Conservation (phyloP, 208 protist genomes). For the Vickermania ingenoplastis region DNA sequence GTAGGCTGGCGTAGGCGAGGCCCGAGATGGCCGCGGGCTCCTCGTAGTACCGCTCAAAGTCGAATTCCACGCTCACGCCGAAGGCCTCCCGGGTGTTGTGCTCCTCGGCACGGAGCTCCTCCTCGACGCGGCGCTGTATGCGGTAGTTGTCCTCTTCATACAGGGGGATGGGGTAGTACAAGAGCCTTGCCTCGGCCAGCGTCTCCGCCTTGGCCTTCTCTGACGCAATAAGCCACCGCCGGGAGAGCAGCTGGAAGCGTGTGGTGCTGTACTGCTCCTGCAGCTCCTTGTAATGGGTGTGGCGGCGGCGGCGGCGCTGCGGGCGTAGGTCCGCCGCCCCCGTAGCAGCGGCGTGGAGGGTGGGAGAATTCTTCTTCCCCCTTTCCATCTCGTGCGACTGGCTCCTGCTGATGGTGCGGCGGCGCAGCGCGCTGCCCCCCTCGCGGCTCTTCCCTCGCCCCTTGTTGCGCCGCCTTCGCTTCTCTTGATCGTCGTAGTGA, state of each 20-base stretch:
- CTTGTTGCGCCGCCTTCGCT: neutral
- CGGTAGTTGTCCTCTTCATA: slow-evolving; percentile 23
- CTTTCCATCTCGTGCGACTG: neutral
- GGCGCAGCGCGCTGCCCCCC: neutral
- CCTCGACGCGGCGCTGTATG: slow-evolving; percentile 17
- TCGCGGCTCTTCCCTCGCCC: neutral
- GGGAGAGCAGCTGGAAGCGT: slow-evolving; percentile 36
- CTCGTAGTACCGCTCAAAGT: slow-evolving; percentile 26
- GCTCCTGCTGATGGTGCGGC: neutral
- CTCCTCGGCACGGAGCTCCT: slow-evolving; percentile 17
- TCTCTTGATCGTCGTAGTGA: slow-evolving; percentile 41
- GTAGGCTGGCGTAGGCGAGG: slow-evolving; percentile 42
- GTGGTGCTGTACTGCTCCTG: slow-evolving; percentile 7
- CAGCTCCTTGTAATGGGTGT: neutral
- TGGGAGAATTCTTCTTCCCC: neutral
- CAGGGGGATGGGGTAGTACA: slow-evolving; percentile 44
- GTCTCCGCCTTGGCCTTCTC: slow-evolving; percentile 17
- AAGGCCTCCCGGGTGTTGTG: slow-evolving; percentile 11
- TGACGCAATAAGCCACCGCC: slow-evolving; percentile 42
- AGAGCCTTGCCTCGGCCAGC: slow-evolving; percentile 36
- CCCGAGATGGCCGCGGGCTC: slow-evolving; percentile 31
- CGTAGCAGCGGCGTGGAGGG: neutral
- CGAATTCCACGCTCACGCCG: slow-evolving; percentile 8
- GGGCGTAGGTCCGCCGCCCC: neutral
- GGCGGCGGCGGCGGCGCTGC: no score